phyloP scores from a whole-genome alignment of 1,284 basidiomycete genomes.

The Trichosporon sp. region DNA sequence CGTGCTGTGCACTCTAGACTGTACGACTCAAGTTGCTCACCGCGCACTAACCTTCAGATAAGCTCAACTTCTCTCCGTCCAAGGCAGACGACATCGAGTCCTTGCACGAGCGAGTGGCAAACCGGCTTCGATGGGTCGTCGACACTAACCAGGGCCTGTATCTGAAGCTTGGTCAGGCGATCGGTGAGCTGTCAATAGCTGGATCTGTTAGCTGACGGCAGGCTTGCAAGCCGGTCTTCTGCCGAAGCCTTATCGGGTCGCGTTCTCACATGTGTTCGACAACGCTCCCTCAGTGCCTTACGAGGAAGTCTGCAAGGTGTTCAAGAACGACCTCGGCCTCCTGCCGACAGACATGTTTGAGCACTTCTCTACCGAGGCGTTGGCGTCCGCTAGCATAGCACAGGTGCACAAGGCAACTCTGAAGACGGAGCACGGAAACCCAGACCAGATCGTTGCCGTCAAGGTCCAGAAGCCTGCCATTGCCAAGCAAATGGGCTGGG shows the following conservation, averaged over 20 bases:
- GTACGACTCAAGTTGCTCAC: constrained; percentile 20
- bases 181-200: constrained; percentile 27
- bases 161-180: constrained; percentile 71
- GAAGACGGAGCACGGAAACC: constrained; percentile 30
- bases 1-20: constrained; percentile 45
- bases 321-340: constrained; percentile 63
- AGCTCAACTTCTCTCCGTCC: constrained; percentile 69
- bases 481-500: constrained; percentile 75
- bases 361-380: constrained; percentile 64
- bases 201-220: constrained; percentile 30
- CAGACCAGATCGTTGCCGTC: constrained; percentile 63
- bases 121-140: constrained; percentile 68
- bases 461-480: constrained; percentile 90
- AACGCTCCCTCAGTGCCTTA: constrained; percentile 77
- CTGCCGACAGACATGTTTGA: constrained; percentile 71
- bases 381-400: constrained; percentile 81
- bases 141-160: constrained; percentile 78
- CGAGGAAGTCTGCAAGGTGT: constrained; percentile 62
- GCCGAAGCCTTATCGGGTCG: constrained; percentile 72
- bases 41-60: constrained; percentile 52
- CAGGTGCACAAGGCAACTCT: constrained; percentile 79
- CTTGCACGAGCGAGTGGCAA: constrained; percentile 74
- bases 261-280: constrained; percentile 76
- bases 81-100: constrained; percentile 65
- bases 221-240: constrained; percentile 78